Base-by-base conservation (phyloP, 1,284 basidiomycete species). In the Apiotrichum siamense region DNA sequence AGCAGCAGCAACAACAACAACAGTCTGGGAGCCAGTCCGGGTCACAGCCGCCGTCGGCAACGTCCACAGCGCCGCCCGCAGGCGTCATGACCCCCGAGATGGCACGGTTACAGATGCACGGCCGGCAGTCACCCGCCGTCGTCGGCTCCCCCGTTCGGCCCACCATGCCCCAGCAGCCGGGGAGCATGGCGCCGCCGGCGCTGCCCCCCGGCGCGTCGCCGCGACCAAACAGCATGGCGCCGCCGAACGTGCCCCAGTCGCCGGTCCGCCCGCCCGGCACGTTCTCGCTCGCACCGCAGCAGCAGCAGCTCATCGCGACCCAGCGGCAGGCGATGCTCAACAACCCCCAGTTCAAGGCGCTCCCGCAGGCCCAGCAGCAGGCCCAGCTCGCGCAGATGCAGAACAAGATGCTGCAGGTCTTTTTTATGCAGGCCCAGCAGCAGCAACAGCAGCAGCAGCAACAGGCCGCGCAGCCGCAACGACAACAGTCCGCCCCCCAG, bases 321-420 rank as follows among this genome's bases (percentile, higher is more conserved):
- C 61, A 64, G 42, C 55, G 60, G 10, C 43, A 51, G 21, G 32
- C 23, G n/a, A 27, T 64, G 25, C 26, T 62, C 46, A 39, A 39
- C 39, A 57, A 54, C 38, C 63, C 64, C 3, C 56, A 59, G 37
- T 66, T 62, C 51, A 55, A 60, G 39, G 54, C 57, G 9, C 38
- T 66, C 27, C 60, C 66, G 10, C 66, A 49, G 31, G 60, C 61
- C 25, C 65, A 64, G 43, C 70, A 69, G 51, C 65, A 65, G 45
- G 56, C 58, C 29, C 60, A 64, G 43, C 50, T 70, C 54, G 55
- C 44, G 35, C 46, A 51, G 45, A 60, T 69, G 54, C 63, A 70
- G 40, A 57, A 60, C 38, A 55, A 56, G 29, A 53, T 65, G 49
- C 20, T 68, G 20, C 36, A 59, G 11, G 57, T 57, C 52, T 59